phyloP scores from a whole-genome alignment of 805 yeast species.

The Candida sakaeoensis region DNA sequence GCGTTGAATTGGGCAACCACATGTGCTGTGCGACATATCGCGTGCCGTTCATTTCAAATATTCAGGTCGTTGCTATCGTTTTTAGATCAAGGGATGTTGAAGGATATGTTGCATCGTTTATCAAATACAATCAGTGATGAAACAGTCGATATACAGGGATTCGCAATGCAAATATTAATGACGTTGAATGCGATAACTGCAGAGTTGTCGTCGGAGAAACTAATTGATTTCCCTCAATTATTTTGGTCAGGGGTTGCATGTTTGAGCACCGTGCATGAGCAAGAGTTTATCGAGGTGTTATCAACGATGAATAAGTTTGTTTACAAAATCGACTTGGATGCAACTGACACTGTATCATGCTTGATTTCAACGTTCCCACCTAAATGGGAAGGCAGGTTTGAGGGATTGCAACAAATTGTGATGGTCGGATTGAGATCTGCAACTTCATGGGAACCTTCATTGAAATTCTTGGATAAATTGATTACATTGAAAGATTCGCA shows the following conservation, averaged over 20 bases:
- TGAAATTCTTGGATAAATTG: slow-evolving; percentile 69
- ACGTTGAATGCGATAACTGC: slow-evolving; percentile 90
- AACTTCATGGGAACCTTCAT: slow-evolving; percentile 72
- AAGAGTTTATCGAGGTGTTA: slow-evolving; percentile 84
- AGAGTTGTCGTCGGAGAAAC: slow-evolving; percentile 70
- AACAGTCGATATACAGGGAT: slow-evolving; percentile 87
- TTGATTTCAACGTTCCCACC: slow-evolving; percentile 86
- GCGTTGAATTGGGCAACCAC: slow-evolving; percentile 94
- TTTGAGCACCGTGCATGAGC: slow-evolving; percentile 83
- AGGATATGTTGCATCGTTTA: slow-evolving; percentile 89
- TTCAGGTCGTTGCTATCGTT: slow-evolving; percentile 80
- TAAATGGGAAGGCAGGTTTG: slow-evolving; percentile 92
- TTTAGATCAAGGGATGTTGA: slow-evolving; percentile 81
- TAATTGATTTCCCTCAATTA: slow-evolving; percentile 85
- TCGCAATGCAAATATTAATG: slow-evolving; percentile 95
- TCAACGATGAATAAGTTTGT: slow-evolving; percentile 80
- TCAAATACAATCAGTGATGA: slow-evolving; percentile 92
- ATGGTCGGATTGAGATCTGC: slow-evolving; percentile 82
- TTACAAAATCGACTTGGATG: slow-evolving; percentile 79
- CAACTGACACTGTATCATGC: slow-evolving; percentile 81
- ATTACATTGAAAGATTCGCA: slow-evolving; percentile 66
- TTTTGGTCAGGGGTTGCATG: slow-evolving; percentile 97
- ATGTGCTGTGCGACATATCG: slow-evolving; percentile 94
- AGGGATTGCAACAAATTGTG: slow-evolving; percentile 77
- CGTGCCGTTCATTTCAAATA: slow-evolving; percentile 92